phyloP scores from a whole-genome alignment of 805 yeast genomes.

The Metahyphopichia silvanorum region DNA sequence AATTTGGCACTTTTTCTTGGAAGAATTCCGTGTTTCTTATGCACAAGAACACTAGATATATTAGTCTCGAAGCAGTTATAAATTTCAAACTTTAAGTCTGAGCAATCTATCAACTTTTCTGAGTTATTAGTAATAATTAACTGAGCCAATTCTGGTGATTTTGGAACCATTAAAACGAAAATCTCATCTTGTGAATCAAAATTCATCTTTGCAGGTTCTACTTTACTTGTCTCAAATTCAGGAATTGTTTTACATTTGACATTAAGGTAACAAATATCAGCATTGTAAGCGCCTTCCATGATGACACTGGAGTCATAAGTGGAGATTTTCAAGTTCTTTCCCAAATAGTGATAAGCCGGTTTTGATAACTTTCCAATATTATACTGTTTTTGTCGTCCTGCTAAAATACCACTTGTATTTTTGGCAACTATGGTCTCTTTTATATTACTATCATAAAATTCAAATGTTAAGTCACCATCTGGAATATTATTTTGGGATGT shows the following conservation, averaged over 20 bases:
- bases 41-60: conserved; percentile 24
- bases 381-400: conserved; percentile 24
- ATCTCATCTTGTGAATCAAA: conserved; percentile 5
- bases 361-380: conserved; percentile 18
- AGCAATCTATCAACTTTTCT: conserved; percentile 21
- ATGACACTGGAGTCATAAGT: conserved; percentile 4
- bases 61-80: conserved; percentile 24
- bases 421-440: conserved; percentile 16
- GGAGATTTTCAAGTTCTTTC: conserved; percentile 17
- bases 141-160: conserved; percentile 28
- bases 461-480: conserved; percentile 28
- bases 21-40: conserved; percentile 28
- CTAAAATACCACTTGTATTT: conserved; percentile 20
- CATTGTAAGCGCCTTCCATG: conserved; percentile 12
- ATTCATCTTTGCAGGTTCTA: background rate
- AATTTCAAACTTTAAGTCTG: conserved; percentile 25
- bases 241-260: background rate
- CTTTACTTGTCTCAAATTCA: conserved; percentile 1
- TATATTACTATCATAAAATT: conserved; percentile 14
- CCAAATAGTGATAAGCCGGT: conserved; percentile 11
- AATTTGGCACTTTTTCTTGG: conserved; percentile 30
- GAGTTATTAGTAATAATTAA: conserved; percentile 28
- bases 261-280: conserved; percentile 1
- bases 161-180: conserved; percentile 23
- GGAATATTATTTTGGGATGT: conserved; percentile 15